phyloP scores from a whole-genome alignment of 2,329 filamentous ascomycete genomes.

The Hyphodiscus sp. region DNA sequence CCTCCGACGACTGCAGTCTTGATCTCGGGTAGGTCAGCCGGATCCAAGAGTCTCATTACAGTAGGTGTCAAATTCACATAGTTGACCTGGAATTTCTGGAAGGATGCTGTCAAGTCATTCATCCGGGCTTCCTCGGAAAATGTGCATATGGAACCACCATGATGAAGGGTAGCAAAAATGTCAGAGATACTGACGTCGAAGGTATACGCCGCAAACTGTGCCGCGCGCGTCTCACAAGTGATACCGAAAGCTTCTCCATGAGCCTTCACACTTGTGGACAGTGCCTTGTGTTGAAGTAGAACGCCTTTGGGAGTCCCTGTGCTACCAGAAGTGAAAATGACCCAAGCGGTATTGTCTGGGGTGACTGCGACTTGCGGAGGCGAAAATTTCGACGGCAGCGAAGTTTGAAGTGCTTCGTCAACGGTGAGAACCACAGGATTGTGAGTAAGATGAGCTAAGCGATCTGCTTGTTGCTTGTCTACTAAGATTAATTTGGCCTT shows the following conservation, averaged over 20 bases:
- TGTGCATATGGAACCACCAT: constrained; percentile 34
- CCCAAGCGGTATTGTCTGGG: not conserved
- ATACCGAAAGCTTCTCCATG: not conserved
- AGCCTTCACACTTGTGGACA: not conserved
- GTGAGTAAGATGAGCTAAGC: not conserved
- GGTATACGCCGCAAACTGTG: constrained; percentile 2
- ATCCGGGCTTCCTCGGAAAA: constrained; percentile 33
- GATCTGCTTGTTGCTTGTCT: too few relatives aligned
- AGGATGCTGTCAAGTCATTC: constrained; percentile 30
- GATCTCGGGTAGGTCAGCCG: constrained; percentile 36
- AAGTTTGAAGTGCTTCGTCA: not conserved
- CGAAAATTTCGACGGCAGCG: not conserved
- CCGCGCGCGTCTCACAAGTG: not conserved
- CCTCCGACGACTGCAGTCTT: constrained; percentile 73
- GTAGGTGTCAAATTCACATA: constrained; percentile 22
- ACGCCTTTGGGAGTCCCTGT: not conserved
- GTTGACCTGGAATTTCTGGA: constrained; percentile 15
- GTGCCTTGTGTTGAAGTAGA: not conserved
- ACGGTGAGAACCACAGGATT: not conserved
- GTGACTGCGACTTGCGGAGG: too few relatives aligned
- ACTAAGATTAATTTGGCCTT: constrained; percentile 2
- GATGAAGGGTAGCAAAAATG: constrained; percentile 13
- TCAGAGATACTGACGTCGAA: constrained; percentile 9
- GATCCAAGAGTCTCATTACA: constrained; percentile 16
- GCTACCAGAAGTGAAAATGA: not conserved